Base-by-base conservation (phyloP, 306 rosid genomes). In the Pueraria montana region DNA sequence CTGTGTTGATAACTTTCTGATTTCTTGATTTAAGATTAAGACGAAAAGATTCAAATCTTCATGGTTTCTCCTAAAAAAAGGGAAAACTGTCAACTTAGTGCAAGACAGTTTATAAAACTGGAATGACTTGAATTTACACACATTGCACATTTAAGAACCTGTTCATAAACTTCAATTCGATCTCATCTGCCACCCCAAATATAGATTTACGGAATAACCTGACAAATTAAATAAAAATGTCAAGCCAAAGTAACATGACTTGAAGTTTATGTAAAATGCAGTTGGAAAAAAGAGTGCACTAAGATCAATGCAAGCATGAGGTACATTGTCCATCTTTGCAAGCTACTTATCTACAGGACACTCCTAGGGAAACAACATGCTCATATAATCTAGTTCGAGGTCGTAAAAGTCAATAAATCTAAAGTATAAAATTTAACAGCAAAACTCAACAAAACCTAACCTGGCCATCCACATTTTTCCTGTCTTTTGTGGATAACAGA, bases 91-190 rank as follows among this genome's bases (percentile, higher is more conserved):
- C 72, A 38, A 77, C 36, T 36, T 56, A 34, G 49, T 48, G 38
- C n/a, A 82, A 55, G 88, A 66, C 53, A 40, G 32, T 20, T 53
- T 69, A 55, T 14, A 76, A 56, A 45, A 74, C 49, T 17, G 63
- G 21, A 72, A 80, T 58, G 53, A 50, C 30, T 72, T 58, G 48
- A 76, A 84, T 64, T 36, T 45, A 36, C 68, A 36, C n/a, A 84
- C 68, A 62, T 40, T 72, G 64, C 80, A 52, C 23, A 78, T 23
- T 68, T 53, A 69, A 86, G 72, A 87, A 96, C 99, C 97, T 96
- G 94, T 96, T 84, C 98, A 96, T 84, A 86, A 96, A 96, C 88
- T 90, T 96, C 91, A 96, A 79, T 83, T 96, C 99, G 84, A 94
- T 83, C 91, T 91, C 98, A 48, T 96, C 99, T 58, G 99, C 99